phyloP scores from a whole-genome alignment of 2,329 filamentous ascomycete genomes.

The Aspergillus udagawae region DNA sequence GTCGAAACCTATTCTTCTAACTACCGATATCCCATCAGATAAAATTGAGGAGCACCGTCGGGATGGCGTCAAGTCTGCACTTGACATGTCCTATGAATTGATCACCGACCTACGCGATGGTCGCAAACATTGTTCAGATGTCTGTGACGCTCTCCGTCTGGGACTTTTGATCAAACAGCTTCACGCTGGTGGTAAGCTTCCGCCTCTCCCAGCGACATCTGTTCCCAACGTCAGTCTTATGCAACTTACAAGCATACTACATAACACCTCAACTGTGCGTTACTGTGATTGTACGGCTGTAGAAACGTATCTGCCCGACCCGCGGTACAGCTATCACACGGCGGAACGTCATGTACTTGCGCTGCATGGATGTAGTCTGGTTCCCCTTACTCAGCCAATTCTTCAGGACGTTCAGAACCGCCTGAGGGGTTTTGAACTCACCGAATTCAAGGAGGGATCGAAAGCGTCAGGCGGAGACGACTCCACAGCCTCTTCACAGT shows the following conservation, averaged over 20 bases:
- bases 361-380: not conserved
- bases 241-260: not conserved
- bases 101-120: not conserved
- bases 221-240: not conserved
- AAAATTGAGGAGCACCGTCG: not conserved
- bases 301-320: no score
- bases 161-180: not conserved
- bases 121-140: not conserved
- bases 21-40: not conserved
- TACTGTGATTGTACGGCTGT: no score
- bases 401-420: no score
- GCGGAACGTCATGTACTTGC: no score
- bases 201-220: not conserved
- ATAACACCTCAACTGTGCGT: not conserved
- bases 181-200: not conserved
- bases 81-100: not conserved
- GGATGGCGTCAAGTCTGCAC: not conserved
- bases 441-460: not conserved
- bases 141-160: not conserved
- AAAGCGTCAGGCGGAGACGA: no score
- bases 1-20: no score
- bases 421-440: not conserved
- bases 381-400: not conserved
- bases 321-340: no score
- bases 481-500: no score